Percentiles rank a stretch among this genome's conserved stretches.
These are phyloP conservation scores for Lasiodiplodia sp. DNA, from an alignment of 2,329 filamentous ascomycete genomes.

Conservation along the genomic window DNA sequence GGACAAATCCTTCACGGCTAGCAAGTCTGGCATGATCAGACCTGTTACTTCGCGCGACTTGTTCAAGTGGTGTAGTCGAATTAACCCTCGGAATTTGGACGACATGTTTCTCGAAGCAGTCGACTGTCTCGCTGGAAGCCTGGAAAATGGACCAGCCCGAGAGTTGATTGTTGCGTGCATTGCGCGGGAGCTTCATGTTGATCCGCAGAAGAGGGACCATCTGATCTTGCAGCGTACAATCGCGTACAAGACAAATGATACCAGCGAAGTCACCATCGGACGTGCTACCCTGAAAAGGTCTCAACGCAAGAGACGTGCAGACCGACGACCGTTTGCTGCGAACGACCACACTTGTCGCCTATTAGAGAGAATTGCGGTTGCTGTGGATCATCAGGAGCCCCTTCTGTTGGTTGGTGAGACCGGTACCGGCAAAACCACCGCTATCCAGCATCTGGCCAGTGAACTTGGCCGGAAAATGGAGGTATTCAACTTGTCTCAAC, in stretches of 20 bases:
- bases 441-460: constrained; percentile 89
- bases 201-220: constrained; percentile 80
- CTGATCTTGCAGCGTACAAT: constrained; percentile 78
- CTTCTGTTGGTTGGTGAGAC: constrained; percentile 97
- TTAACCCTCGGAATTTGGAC: constrained; percentile 73
- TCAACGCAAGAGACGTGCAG: constrained; percentile 27
- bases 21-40: constrained; percentile 64
- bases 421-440: constrained; percentile 96
- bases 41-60: constrained; percentile 78
- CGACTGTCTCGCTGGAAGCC: constrained; percentile 87
- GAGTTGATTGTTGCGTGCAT: constrained; percentile 71
- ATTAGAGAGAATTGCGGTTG: constrained; percentile 86
- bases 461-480: constrained; percentile 85
- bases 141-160: constrained; percentile 71
- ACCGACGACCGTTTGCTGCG: constrained; percentile 70
- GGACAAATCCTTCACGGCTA: constrained; percentile 57
- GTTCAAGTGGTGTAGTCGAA: constrained; percentile 86
- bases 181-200: constrained; percentile 86
- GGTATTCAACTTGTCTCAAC: constrained; percentile 95
- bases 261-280: constrained; percentile 59
- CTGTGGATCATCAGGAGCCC: constrained; percentile 84
- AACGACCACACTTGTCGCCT: constrained; percentile 84
- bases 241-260: constrained; percentile 15
- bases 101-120: constrained; percentile 92
- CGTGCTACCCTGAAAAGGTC: constrained; percentile 41